Conservation (phyloP, 2,329 filamentous ascomycete genomes). For the Lecanicillium sp. region DNA sequence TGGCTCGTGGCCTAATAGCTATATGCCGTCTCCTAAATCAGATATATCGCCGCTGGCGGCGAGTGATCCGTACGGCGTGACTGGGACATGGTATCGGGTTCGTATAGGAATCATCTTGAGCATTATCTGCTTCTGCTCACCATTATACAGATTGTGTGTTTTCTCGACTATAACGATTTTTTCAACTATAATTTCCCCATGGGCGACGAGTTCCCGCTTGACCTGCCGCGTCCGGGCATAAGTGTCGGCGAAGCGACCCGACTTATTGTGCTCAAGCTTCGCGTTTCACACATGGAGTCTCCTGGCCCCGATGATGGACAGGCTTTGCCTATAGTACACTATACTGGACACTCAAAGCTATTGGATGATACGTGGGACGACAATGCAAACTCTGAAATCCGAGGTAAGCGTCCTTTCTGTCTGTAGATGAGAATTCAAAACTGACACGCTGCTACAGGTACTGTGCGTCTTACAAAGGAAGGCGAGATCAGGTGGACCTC, state of each 20-base stretch:
- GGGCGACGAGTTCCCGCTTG: slow-evolving; percentile 28
- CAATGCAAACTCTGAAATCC: slow-evolving; percentile 57
- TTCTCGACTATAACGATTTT: slow-evolving; percentile 63
- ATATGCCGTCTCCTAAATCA: slow-evolving; percentile 25
- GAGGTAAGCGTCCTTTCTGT: slow-evolving; percentile 38
- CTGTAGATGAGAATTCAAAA: slow-evolving; percentile 14
- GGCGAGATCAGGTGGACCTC: slow-evolving; percentile 71
- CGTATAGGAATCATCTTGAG: slow-evolving; percentile 13
- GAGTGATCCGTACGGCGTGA: slow-evolving; percentile 61
- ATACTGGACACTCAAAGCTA: slow-evolving; percentile 52
- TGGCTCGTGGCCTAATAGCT: slow-evolving; percentile 45
- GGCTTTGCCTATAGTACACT: slow-evolving; percentile 57
- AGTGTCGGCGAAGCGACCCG: slow-evolving; percentile 58
- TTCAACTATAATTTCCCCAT: slow-evolving; percentile 62
- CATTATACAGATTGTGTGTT: slow-evolving; percentile 32
- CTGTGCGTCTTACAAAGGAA: slow-evolving; percentile 55
- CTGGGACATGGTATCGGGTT: slow-evolving; percentile 64
- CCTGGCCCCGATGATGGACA: slow-evolving; percentile 50
- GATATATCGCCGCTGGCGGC: slow-evolving; percentile 36
- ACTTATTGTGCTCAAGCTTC: slow-evolving; percentile 60
- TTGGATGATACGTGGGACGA: slow-evolving; percentile 59
- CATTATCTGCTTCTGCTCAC: slow-evolving; percentile 7
- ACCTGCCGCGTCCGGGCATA: slow-evolving; percentile 43
- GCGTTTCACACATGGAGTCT: slow-evolving; percentile 51
- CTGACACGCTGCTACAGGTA: slow-evolving; percentile 33